A percentile compares a stretch with the other conserved stretches of the same genome.
Conservation (phyloP, 768 basidiomycete species). For the Glaciozyma martinii region DNA sequence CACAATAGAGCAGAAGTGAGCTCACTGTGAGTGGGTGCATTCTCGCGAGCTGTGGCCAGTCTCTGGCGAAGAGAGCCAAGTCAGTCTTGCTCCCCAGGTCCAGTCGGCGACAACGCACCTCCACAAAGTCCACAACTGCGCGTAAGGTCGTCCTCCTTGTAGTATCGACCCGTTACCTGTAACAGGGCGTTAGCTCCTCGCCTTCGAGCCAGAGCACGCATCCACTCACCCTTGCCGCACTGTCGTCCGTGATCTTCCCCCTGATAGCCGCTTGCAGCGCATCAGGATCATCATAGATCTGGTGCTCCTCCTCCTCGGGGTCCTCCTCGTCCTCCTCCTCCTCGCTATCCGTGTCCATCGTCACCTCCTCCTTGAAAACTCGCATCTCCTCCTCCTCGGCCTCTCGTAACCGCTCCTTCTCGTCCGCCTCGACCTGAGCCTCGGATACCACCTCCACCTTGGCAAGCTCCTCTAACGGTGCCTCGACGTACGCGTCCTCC, state of each 20-base stretch:
- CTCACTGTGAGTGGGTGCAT: conserved; percentile 23
- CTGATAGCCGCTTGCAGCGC: conserved; percentile 21
- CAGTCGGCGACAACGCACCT: conserved; percentile 11
- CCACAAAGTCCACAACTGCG: conserved; percentile 27
- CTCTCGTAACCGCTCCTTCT: neutral
- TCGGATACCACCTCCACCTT: neutral
- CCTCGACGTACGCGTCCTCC: conserved; percentile 8
- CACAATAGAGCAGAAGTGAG: neutral
- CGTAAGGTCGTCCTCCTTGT: conserved; percentile 30
- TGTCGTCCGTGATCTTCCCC: conserved; percentile 28
- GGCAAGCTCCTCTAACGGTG: neutral
- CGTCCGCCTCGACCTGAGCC: neutral
- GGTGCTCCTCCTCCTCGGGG: neutral
- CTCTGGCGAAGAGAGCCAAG: neutral
- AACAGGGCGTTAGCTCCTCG: no score
- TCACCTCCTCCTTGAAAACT: conserved; percentile 21
- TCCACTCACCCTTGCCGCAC: conserved; percentile 9
- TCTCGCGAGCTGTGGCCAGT: conserved; percentile 25
- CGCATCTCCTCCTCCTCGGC: conserved; percentile 13
- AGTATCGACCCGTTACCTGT: conserved; percentile 27
- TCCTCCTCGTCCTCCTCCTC: conserved; percentile 6
- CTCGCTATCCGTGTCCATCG: conserved; percentile 9
- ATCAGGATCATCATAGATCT: conserved; percentile 23
- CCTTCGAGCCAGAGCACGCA: neutral
- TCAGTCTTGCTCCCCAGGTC: neutral